Evolutionary conservation across 148 eudicot genomes (phyloP).

Genomic region (Agrostemma githago): DNA sequence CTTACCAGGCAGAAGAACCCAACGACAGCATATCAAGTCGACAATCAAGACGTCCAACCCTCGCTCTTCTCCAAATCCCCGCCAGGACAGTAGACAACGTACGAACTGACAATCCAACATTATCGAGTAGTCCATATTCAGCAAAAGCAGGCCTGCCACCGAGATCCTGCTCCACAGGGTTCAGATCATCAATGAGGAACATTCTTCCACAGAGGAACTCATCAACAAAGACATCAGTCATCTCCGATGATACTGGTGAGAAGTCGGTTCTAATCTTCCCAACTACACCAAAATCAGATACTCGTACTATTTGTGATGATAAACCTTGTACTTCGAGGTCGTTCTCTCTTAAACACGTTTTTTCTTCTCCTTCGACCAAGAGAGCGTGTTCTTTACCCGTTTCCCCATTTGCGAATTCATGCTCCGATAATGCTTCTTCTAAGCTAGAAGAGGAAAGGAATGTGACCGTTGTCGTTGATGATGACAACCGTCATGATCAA

Average conservation of each 20-base stretch:
- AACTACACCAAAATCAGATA: constrained; percentile 23
- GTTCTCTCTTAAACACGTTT: constrained; percentile 33
- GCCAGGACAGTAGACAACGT: constrained; percentile 21
- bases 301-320: background rate
- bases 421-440: background rate
- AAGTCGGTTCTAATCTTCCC: constrained; percentile 28
- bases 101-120: constrained; percentile 20
- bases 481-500: background rate
- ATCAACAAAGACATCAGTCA: constrained; percentile 16
- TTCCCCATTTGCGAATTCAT: constrained; percentile 30
- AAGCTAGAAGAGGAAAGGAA: constrained; percentile 17
- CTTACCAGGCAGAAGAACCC: constrained; percentile 17
- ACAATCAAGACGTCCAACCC: constrained; percentile 32
- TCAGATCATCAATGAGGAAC: constrained; percentile 28
- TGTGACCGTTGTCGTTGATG: constrained; percentile 10
- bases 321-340: constrained; percentile 34
- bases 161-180: constrained; percentile 33
- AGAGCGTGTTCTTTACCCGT: constrained; percentile 35
- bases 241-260: constrained; percentile 23
- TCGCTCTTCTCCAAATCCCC: constrained; percentile 27
- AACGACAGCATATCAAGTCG: constrained; percentile 20
- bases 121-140: constrained; percentile 29
- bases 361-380: constrained; percentile 33
- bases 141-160: constrained; percentile 31
- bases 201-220: constrained; percentile 28